Evolutionary conservation across 192 early-diverging fungal species (phyloP).

Genomic region (Oehlia diaphana): DNA sequence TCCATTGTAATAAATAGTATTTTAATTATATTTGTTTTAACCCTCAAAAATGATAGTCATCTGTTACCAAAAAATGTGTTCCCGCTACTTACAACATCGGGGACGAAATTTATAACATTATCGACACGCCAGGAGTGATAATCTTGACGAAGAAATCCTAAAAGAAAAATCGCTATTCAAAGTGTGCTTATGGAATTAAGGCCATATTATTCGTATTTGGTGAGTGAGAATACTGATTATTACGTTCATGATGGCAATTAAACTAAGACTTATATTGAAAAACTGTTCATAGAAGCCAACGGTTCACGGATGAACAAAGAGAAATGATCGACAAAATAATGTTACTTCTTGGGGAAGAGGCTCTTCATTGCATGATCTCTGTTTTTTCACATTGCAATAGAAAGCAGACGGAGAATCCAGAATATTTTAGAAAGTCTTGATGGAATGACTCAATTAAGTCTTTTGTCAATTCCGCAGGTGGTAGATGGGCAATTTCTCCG

Average conservation of each 20-base stretch:
- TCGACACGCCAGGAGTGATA: neutral
- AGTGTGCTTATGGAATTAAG: neutral
- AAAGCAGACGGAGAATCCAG: neutral
- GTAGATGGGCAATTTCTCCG: neutral
- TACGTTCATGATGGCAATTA: no score
- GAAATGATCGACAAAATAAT: no score
- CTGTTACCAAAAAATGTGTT: no score
- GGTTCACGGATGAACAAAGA: neutral
- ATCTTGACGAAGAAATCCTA: neutral
- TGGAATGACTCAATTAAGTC: neutral
- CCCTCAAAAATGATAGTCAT: no score
- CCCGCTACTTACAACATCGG: no score
- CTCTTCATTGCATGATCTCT: neutral
- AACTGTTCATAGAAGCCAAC: neutral
- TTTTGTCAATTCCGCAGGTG: neutral
- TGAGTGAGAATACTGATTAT: neutral
- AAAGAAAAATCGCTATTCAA: neutral
- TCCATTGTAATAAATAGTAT: no score
- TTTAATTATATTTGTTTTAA: no score
- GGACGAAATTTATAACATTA: neutral
- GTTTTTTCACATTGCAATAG: neutral
- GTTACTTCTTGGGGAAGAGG: neutral
- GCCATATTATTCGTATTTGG: conserved; percentile 6
- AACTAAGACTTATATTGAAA: neutral
- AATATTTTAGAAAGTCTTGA: neutral